A percentile compares a stretch with the other conserved stretches of the same genome.
Conservation (phyloP, 2,329 filamentous ascomycete species). For the Nemania bipapillata region DNA sequence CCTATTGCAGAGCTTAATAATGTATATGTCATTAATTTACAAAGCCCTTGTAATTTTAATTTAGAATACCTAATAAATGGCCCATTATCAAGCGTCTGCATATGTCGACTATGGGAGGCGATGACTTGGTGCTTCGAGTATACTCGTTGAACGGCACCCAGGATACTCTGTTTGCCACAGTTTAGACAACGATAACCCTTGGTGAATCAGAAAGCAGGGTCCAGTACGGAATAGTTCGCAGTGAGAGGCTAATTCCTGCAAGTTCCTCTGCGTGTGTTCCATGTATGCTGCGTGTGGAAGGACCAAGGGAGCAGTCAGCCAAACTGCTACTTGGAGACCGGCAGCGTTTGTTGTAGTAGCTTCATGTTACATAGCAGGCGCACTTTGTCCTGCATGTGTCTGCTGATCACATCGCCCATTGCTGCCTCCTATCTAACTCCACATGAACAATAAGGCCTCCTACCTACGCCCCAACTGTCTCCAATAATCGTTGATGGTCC, state of each 20-base stretch:
- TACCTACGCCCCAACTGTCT: not conserved
- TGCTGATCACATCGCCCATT: not conserved
- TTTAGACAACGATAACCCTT: not conserved
- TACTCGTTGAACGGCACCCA: not conserved
- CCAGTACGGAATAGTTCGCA: not conserved
- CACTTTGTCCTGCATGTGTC: conserved; percentile 3
- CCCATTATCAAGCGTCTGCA: not conserved
- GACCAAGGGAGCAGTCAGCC: too few species aligned
- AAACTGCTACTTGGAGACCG: too few species aligned
- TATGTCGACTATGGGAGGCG: not conserved
- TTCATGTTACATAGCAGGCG: not conserved
- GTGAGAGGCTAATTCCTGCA: not conserved
- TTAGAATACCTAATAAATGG: not conserved
- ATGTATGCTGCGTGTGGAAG: not conserved
- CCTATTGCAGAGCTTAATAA: not conserved
- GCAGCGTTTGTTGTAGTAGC: too few species aligned
- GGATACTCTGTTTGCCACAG: not conserved
- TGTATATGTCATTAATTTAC: not conserved
- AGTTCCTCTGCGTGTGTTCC: too few species aligned
- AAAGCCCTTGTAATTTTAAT: not conserved
- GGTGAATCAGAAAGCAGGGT: not conserved
- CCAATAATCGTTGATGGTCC: not conserved
- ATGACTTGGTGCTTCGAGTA: not conserved
- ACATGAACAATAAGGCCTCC: not conserved
- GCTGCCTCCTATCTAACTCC: not conserved